These are phyloP conservation scores for Ustilaginoidea virens DNA, from an alignment of 2,329 filamentous ascomycete species.

Conservation along the genomic window DNA sequence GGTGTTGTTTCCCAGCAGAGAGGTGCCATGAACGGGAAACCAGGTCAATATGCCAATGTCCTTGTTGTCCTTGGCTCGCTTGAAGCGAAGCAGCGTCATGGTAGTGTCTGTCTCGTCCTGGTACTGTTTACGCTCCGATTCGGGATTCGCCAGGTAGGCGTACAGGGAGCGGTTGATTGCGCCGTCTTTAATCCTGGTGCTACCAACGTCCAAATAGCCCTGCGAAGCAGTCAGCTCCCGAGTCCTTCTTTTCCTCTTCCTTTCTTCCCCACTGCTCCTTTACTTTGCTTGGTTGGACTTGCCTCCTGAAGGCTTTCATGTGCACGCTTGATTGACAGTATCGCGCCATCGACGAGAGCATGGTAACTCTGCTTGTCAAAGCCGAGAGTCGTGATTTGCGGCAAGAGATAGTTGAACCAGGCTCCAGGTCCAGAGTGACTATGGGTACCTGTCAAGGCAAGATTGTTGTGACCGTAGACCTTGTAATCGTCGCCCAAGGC, in stretches of 20 bases:
- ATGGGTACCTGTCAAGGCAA: constrained; percentile 85
- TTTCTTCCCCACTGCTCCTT: no score
- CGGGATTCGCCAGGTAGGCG: constrained; percentile 76
- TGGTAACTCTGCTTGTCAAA: constrained; percentile 78
- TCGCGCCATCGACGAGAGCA: constrained; percentile 73
- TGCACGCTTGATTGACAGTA: constrained; percentile 68
- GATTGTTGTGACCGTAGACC: constrained; percentile 62
- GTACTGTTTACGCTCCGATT: constrained; percentile 58
- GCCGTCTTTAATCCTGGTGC: constrained; percentile 53
- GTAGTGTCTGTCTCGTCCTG: constrained; percentile 33
- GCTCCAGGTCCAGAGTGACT: constrained; percentile 83
- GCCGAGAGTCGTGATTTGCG: constrained; percentile 76
- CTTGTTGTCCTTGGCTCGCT: constrained; percentile 56
- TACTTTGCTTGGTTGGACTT: no score
- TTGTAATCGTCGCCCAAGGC: constrained; percentile 56
- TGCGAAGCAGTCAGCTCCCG: constrained; percentile 7
- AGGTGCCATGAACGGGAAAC: constrained; percentile 88
- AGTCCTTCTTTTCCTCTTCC: no score
- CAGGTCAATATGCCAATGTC: constrained; percentile 73
- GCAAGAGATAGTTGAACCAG: constrained; percentile 88
- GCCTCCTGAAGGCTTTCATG: constrained; percentile 40
- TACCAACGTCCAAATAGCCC: constrained; percentile 57
- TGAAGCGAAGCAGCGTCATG: constrained; percentile 67
- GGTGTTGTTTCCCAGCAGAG: constrained; percentile 82
- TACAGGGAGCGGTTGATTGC: constrained; percentile 84